Conservation (phyloP, 371 early-diverging fungal species). For the Choanephora cucurbitarum region DNA sequence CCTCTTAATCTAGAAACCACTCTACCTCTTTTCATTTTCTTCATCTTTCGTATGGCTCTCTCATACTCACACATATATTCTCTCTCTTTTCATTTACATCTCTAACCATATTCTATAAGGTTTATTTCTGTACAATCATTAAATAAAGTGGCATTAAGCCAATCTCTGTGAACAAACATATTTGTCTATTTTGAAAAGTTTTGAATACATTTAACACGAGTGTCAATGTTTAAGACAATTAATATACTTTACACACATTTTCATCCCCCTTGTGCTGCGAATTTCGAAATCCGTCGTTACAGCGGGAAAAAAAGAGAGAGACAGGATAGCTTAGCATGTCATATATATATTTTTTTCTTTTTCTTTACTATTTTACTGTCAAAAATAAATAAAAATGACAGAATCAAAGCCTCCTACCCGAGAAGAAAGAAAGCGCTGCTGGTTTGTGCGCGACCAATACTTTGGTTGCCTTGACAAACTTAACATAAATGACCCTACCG, state of each 20-base stretch:
- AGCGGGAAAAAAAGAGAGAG: too few relatives aligned
- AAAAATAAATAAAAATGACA: constrained; percentile 3
- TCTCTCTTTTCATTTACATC: too few relatives aligned
- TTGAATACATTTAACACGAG: too few relatives aligned
- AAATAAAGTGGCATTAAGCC: background rate
- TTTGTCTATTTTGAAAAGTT: too few relatives aligned
- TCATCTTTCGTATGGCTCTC: background rate
- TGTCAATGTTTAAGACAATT: too few relatives aligned
- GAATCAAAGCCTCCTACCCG: constrained; percentile 53
- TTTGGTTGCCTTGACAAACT: constrained; percentile 55
- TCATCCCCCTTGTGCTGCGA: background rate
- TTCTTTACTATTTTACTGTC: background rate
- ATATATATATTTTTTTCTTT: constrained; percentile 4
- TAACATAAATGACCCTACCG: constrained; percentile 49
- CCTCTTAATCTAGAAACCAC: background rate
- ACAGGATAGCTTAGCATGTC: too few relatives aligned
- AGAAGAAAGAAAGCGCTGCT: constrained; percentile 58
- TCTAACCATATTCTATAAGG: background rate
- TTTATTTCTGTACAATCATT: background rate
- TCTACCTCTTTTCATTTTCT: background rate
- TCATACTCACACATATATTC: too few relatives aligned
- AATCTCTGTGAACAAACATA: too few relatives aligned
- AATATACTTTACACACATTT: too few relatives aligned
- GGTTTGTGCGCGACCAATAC: constrained; percentile 58
- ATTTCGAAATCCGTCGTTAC: too few relatives aligned